These are phyloP conservation scores for Pyrus hybrid DNA, from an alignment of 331 rosid genomes.

Conservation along the genomic window DNA sequence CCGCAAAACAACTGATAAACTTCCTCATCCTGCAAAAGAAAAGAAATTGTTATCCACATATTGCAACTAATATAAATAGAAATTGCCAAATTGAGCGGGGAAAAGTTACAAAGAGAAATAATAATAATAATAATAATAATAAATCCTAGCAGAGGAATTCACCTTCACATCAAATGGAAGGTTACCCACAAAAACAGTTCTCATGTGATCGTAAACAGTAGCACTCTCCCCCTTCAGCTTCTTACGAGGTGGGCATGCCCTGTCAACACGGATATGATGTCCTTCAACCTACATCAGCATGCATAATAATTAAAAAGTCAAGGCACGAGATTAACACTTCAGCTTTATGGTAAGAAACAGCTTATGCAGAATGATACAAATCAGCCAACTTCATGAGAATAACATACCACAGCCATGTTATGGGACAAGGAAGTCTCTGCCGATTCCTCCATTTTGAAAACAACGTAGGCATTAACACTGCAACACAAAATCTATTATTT, in stretches of 20 bases:
- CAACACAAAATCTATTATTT: constrained; percentile 11
- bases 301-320: neutral
- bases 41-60: neutral
- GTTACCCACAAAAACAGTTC: constrained; percentile 94
- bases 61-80: neutral
- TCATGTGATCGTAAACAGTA: constrained; percentile 60
- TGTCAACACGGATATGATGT: constrained; percentile 85
- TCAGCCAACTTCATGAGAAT: neutral
- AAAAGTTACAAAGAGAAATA: neutral
- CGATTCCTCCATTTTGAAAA: constrained; percentile 59
- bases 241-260: constrained; percentile 99
- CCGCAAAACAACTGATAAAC: constrained; percentile 74
- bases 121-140: neutral
- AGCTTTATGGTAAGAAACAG: neutral
- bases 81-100: neutral
- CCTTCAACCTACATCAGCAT: constrained; percentile 59
- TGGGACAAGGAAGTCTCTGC: constrained; percentile 78
- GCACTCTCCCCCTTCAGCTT: constrained; percentile 62
- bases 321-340: neutral
- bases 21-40: constrained; percentile 77
- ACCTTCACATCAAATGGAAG: constrained; percentile 97
- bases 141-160: neutral
- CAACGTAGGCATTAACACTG: constrained; percentile 81
- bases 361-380: neutral
- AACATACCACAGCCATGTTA: constrained; percentile 77